phyloP scores from a whole-genome alignment of 192 early-diverging fungal species.

The Umbelopsis vinacea region DNA sequence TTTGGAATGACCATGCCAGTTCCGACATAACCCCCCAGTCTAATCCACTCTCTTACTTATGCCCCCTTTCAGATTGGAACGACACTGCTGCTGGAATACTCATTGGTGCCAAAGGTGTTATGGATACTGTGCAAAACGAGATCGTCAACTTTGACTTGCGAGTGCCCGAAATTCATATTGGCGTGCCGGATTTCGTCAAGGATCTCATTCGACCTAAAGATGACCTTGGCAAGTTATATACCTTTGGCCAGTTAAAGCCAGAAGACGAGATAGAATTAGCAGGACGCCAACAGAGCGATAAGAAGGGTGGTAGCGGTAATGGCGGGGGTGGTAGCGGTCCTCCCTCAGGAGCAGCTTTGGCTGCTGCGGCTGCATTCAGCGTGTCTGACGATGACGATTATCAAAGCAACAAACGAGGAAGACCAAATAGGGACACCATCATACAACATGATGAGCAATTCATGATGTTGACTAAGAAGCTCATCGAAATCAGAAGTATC shows the following conservation, averaged over 20 bases:
- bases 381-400: constrained; percentile 54
- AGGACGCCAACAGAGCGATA: constrained; percentile 34
- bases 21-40: background rate
- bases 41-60: constrained; percentile 30
- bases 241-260: constrained; percentile 39
- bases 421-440: background rate
- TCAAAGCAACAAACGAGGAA: constrained; percentile 40
- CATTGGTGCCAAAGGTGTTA: constrained; percentile 41
- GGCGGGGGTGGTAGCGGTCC: constrained; percentile 29
- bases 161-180: constrained; percentile 47
- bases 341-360: constrained; percentile 49
- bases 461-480: constrained; percentile 88
- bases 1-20: background rate
- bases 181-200: constrained; percentile 41
- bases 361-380: constrained; percentile 40
- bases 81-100: constrained; percentile 40
- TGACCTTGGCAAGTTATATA: background rate
- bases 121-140: constrained; percentile 40
- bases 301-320: constrained; percentile 1
- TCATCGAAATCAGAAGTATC: constrained; percentile 94
- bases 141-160: constrained; percentile 39
- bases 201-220: constrained; percentile 25
- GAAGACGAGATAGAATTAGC: constrained; percentile 28
- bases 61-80: constrained; percentile 40
- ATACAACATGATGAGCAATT: constrained; percentile 76